Evolutionary conservation across 176 grass and related monocot genomes (phyloP).

Genomic region (Carex littledalei): DNA sequence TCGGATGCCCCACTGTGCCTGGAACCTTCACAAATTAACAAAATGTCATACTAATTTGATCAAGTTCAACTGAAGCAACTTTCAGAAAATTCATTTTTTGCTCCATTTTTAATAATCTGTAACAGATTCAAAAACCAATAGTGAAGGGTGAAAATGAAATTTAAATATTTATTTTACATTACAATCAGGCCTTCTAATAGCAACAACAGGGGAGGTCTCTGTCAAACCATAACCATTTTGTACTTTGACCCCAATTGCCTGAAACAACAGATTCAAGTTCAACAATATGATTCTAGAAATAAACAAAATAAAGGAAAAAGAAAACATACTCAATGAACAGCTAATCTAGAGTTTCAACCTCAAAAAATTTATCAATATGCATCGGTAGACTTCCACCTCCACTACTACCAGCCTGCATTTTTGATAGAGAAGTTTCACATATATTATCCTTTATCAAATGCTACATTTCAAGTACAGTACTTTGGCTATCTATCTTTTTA

Average conservation of each 20-base stretch:
- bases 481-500: background rate
- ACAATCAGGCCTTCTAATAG: constrained; percentile 55
- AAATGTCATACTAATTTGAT: background rate
- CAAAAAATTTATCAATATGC: constrained; percentile 94
- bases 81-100: background rate
- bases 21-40: constrained; percentile 61
- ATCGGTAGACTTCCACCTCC: constrained; percentile 82
- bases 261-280: constrained; percentile 32
- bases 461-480: background rate
- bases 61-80: background rate
- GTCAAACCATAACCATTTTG: constrained; percentile 96
- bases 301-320: background rate
- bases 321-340: background rate
- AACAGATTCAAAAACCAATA: background rate
- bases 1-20: constrained; percentile 71
- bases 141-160: background rate
- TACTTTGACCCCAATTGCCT: constrained; percentile 87
- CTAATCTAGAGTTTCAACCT: constrained; percentile 42
- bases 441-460: constrained; percentile 22
- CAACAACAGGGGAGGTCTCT: constrained; percentile 88
- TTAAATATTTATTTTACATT: constrained; percentile 50
- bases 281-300: constrained; percentile 8
- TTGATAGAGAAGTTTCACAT: constrained; percentile 29
- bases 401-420: constrained; percentile 88
- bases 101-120: background rate